Base-by-base conservation (phyloP, 2,329 filamentous ascomycete species). In the Ustilaginoidea virens region DNA sequence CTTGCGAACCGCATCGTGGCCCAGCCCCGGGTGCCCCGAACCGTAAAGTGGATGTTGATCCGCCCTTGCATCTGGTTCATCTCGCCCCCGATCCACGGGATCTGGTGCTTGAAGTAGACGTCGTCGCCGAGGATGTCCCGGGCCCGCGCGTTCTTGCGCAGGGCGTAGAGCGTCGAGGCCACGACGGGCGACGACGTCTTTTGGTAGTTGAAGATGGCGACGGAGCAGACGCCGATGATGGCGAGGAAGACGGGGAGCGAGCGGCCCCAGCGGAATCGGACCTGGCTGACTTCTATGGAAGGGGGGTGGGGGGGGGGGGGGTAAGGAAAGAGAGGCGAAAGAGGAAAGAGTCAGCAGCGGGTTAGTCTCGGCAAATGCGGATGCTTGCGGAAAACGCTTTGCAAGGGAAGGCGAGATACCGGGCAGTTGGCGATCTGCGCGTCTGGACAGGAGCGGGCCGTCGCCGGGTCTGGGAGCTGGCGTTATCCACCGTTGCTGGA, bases 151-250 rank as follows among this genome's bases (percentile, higher is more conserved):
- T 78, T 83, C 3, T 81, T 92, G 38, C 90, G 80, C 38, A 98
- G 69, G 1, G 87, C 80, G 63, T 96, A 98, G 17, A 98, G 69
- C 4, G 85, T 90, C 31, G 80, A 82, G 31, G 74, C 74, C n/a
- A 94, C 80, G 17, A 87, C 70, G 31, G 80, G 80, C 16, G 75
- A 83, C n/a, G 80, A 83, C 33, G 76, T 73, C 55, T 94, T 94
- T 54, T 98, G 87, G 69, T 98, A 96, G 68, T 98, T 98, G 78
- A 98, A 96, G 55, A 98, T 94, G 41, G 79, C 82, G 35, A 92
- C 60, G 39, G 76, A 75, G 40, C 76, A 78, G 31, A 66, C 63
- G 27, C 70, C 68, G 42, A 93, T 72, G 37, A 82, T 61, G 37
- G 69, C 54, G 30, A 78, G 50, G 66, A 96, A 96, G 49, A 92